Conservation (phyloP, 2,329 filamentous ascomycete species). For the Coniochaeta prunicola region DNA sequence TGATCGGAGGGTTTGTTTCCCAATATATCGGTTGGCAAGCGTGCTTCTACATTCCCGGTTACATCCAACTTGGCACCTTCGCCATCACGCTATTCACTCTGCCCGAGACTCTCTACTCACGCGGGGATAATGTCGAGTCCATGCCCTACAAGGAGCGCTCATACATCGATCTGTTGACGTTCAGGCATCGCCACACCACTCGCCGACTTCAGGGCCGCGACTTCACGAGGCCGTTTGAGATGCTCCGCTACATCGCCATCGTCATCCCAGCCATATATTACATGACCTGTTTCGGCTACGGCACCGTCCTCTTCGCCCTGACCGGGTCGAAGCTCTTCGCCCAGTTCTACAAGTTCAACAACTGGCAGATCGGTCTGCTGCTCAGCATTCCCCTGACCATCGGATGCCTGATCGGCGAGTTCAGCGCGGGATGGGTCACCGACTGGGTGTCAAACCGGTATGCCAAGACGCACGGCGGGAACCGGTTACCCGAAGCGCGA, state of each 20-base stretch:
- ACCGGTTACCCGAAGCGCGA: constrained; percentile 21
- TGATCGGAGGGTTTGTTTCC: constrained; percentile 19
- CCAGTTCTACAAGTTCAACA: constrained; percentile 15
- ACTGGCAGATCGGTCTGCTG: constrained; percentile 15
- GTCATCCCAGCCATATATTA: constrained; percentile 14
- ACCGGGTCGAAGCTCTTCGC: constrained; percentile 14
- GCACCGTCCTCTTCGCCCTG: constrained; percentile 16
- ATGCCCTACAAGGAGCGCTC: neutral
- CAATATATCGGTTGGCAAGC: constrained; percentile 18
- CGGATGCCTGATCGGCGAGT: constrained; percentile 18
- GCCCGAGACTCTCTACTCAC: constrained; percentile 19
- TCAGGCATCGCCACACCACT: constrained; percentile 3
- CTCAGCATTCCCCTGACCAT: constrained; percentile 16
- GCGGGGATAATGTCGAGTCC: constrained; percentile 1
- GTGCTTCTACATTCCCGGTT: constrained; percentile 18
- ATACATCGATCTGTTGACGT: constrained; percentile 5
- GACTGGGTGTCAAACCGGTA: constrained; percentile 20
- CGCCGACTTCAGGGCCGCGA: constrained; percentile 7
- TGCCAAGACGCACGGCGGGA: constrained; percentile 17
- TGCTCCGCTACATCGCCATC: constrained; percentile 15
- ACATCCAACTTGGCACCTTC: constrained; percentile 15
- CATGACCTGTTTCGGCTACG: constrained; percentile 16
- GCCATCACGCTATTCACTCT: constrained; percentile 15
- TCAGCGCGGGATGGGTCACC: constrained; percentile 17
- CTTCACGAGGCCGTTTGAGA: constrained; percentile 13